Percentiles rank a stretch among this genome's conserved stretches.
These are phyloP conservation scores for Elsinoe australis DNA, from an alignment of 2,329 filamentous ascomycete species.

Conservation along the genomic window DNA sequence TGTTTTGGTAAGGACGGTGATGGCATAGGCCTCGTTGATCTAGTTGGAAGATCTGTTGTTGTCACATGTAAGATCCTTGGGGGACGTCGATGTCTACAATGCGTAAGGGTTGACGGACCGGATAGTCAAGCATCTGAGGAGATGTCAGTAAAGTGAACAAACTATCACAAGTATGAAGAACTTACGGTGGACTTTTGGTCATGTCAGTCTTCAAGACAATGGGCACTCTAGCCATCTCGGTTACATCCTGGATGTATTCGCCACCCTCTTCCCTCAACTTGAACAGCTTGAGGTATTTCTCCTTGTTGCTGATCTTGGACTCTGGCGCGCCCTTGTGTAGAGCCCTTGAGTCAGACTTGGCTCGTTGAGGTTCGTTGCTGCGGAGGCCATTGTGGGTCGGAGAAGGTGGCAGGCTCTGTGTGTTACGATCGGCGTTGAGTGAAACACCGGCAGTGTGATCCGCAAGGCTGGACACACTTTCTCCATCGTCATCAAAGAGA, in stretches of 20 bases:
- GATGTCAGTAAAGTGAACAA: no score
- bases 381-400: constrained; percentile 67
- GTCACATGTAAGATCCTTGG: no score
- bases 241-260: constrained; percentile 96
- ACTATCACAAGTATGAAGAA: constrained; percentile 36
- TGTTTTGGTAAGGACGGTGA: neutral
- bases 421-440: constrained; percentile 70
- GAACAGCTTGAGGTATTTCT: constrained; percentile 91
- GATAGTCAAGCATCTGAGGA: constrained; percentile 67
- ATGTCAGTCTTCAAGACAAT: constrained; percentile 97
- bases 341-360: constrained; percentile 89
- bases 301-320: constrained; percentile 78
- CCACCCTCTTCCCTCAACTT: constrained; percentile 83
- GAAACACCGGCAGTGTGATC: constrained; percentile 82
- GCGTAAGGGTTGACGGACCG: constrained; percentile 75
- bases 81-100: constrained; percentile 31
- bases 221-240: constrained; percentile 95
- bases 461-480: constrained; percentile 79
- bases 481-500: constrained; percentile 90
- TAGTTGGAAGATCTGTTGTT: no score
- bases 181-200: constrained; percentile 98
- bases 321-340: constrained; percentile 64
- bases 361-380: constrained; percentile 67
- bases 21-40: neutral
- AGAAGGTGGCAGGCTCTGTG: constrained; percentile 90